A percentile compares a stretch with the other conserved stretches of the same genome.
phyloP scores from a whole-genome alignment of 2,329 filamentous ascomycete genomes.

The Apiospora saccharicola region DNA sequence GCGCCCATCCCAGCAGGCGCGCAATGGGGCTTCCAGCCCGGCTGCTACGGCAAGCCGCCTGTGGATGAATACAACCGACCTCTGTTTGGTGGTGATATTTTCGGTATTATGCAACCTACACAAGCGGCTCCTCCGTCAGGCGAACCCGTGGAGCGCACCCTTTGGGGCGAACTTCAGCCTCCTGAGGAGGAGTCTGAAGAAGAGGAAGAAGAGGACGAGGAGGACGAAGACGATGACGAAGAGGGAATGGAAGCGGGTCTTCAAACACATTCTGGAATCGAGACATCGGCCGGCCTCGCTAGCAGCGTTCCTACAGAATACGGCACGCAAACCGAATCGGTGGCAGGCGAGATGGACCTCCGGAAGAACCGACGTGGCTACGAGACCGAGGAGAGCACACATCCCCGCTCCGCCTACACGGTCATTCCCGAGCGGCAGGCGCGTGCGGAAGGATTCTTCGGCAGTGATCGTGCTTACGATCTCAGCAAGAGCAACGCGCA shows the following conservation, averaged over 20 bases:
- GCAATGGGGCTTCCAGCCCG: constrained; percentile 93
- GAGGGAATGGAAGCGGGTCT: constrained; percentile 69
- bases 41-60: constrained; percentile 95
- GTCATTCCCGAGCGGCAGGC: constrained; percentile 90
- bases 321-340: constrained; percentile 71
- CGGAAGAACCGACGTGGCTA: constrained; percentile 85
- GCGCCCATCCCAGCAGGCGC: constrained; percentile 89
- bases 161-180: constrained; percentile 91
- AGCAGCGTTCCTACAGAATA: constrained; percentile 85
- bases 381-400: constrained; percentile 82
- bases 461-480: constrained; percentile 92
- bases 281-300: constrained; percentile 81
- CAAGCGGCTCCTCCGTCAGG: constrained; percentile 57
- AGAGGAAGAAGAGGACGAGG: constrained; percentile 75
- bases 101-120: constrained; percentile 69
- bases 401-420: constrained; percentile 83
- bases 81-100: constrained; percentile 92
- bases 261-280: constrained; percentile 78
- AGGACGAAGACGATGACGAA: constrained; percentile 71
- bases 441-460: constrained; percentile 91
- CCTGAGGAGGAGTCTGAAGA: constrained; percentile 66
- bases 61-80: constrained; percentile 93
- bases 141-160: constrained; percentile 83
- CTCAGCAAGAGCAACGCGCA: constrained; percentile 62
- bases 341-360: constrained; percentile 88